Base-by-base conservation (phyloP, 805 yeast species). In the Pichia phayaonensis region DNA sequence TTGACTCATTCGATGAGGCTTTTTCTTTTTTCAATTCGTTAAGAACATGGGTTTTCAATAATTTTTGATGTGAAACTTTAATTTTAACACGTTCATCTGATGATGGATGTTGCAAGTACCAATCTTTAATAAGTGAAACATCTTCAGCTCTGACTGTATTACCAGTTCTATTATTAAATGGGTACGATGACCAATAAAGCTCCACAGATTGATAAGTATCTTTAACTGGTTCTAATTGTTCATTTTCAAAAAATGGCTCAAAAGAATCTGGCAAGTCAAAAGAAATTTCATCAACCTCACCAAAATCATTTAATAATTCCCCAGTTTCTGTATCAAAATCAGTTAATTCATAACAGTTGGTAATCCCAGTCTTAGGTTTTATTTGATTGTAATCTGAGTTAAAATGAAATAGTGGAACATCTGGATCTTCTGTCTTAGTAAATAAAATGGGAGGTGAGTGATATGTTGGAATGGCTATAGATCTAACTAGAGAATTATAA, bases 21-120 rank as follows among this genome's bases (percentile, higher is more conserved):
- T 66, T 67, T 16, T 72, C 73, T 18, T 40, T 50, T 51, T 82
- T 87, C 27, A 94, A 70, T 50, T 83, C 86, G 62, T 86, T 88
- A 45, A 82, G 70, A 3, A 92, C 90, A 59, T 79, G 70, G 2
- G 76, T 73, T 62, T 94, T 94, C 49, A 95, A 67, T n/a, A 94
- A 72, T 63, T 89, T 88, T 63, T 94, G 98, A 62, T 90, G 85
- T 0, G 98, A 90, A 1, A 90, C 80, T 41, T 90, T 77, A 0
- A 87, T 89, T 62, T 94, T 94, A 10, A 81, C 77, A 0, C 90
- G 90, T 49, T 76, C 73, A 7, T 73, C 75, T 15, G 70, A 68
- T 10, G 76, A 71, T 18, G 80, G 75, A 1, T 90, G 84, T 49
- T 84, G 83, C 42, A 79, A 67, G 61, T 86, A 90, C 96, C 96